Conservation (phyloP, 2,329 filamentous ascomycete species). For the Salinomyces thailandicus region DNA sequence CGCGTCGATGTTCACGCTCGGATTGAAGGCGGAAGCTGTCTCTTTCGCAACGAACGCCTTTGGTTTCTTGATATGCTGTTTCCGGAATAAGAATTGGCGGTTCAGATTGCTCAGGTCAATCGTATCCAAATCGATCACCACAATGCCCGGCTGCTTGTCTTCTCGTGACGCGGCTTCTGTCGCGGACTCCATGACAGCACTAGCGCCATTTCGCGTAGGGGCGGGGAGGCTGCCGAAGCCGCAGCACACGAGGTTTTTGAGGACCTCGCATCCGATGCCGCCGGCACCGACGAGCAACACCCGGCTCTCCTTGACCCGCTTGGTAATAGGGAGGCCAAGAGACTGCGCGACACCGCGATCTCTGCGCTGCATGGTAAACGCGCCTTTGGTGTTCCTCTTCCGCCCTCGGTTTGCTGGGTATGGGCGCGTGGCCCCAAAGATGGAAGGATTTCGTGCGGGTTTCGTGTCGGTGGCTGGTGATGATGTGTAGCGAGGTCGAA, state of each 20-base stretch:
- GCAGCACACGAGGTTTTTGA: constrained; percentile 88
- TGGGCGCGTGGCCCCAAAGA: background rate
- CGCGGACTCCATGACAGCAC: constrained; percentile 1
- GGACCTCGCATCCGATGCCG: constrained; percentile 91
- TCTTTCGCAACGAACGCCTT: constrained; percentile 94
- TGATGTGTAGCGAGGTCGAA: too few species aligned
- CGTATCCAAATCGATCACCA: constrained; percentile 93
- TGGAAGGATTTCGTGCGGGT: too few species aligned
- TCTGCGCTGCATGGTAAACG: constrained; percentile 31
- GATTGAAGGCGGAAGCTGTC: constrained; percentile 82
- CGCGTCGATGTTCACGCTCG: constrained; percentile 72
- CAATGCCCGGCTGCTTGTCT: constrained; percentile 50
- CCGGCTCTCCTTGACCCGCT: constrained; percentile 23
- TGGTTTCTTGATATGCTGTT: constrained; percentile 95
- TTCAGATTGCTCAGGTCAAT: constrained; percentile 98
- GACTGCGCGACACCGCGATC: constrained; percentile 49
- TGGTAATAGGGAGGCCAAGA: constrained; percentile 53
- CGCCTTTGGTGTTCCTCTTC: constrained; percentile 4
- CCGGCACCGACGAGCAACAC: constrained; percentile 90
- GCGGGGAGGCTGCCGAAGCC: constrained; percentile 55
- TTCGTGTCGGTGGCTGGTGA: too few species aligned
- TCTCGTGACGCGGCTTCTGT: background rate
- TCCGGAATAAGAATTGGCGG: constrained; percentile 89
- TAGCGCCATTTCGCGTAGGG: background rate
- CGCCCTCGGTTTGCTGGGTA: background rate